Conservation (phyloP, 2,329 filamentous ascomycete genomes). For the Chalaropsis thielavioides region DNA sequence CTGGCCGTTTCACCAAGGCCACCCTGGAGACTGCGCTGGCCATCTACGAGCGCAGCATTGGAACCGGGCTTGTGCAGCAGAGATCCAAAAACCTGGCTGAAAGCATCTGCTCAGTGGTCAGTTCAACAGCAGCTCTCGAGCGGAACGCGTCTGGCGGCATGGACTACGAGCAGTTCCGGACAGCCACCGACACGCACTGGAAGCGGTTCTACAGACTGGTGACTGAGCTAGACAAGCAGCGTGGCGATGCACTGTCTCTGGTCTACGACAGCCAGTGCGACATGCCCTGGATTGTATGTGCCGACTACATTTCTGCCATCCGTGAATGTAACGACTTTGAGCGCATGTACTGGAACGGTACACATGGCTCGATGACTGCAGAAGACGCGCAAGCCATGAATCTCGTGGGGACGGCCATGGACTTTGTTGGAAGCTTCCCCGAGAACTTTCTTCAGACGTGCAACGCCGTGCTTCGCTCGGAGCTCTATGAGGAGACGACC, state of each 20-base stretch:
- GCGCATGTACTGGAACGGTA: slow-evolving; percentile 42
- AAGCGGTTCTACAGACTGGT: slow-evolving; percentile 75
- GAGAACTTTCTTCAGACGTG: slow-evolving; percentile 55
- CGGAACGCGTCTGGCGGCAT: slow-evolving; percentile 48
- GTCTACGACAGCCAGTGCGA: slow-evolving; percentile 55
- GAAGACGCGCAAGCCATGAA: slow-evolving; percentile 40
- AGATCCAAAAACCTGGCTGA: slow-evolving; percentile 52
- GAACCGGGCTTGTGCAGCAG: slow-evolving; percentile 28
- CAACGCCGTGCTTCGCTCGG: slow-evolving; percentile 50
- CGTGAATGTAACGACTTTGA: slow-evolving; percentile 69
- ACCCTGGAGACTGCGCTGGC: slow-evolving; percentile 71
- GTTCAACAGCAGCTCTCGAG: slow-evolving; percentile 51
- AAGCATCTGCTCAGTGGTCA: slow-evolving; percentile 58
- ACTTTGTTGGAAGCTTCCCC: slow-evolving; percentile 56
- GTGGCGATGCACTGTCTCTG: slow-evolving; percentile 68
- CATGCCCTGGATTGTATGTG: slow-evolving; percentile 70
- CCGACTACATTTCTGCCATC: slow-evolving; percentile 67
- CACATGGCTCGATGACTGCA: slow-evolving; percentile 30
- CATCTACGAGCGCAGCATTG: slow-evolving; percentile 59
- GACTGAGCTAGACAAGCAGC: slow-evolving; percentile 70
- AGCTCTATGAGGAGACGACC: slow-evolving; percentile 60
- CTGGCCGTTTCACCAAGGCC: slow-evolving; percentile 64
- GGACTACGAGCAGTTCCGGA: slow-evolving; percentile 62
- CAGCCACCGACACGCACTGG: slow-evolving; percentile 71
- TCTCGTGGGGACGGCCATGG: slow-evolving; percentile 53